phyloP scores from a whole-genome alignment of 2,329 filamentous ascomycete species.

The Aplosporella prunicola region DNA sequence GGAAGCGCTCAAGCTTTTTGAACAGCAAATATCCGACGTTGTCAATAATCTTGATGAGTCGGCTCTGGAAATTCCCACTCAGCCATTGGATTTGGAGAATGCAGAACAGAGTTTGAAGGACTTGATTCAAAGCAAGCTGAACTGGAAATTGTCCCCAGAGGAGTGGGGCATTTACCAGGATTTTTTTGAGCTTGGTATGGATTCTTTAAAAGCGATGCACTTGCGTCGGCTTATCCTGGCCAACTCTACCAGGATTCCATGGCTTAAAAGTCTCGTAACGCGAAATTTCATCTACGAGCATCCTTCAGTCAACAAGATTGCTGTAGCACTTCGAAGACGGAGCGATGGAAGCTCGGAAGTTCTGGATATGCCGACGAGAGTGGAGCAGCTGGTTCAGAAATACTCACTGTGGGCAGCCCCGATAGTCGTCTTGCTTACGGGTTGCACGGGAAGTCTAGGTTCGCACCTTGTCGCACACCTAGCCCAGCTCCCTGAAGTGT shows the following conservation, averaged over 20 bases:
- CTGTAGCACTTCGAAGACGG: no score
- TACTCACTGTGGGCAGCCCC: no score
- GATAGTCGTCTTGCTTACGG: background rate
- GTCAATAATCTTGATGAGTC: constrained; percentile 11
- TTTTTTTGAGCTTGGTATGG: constrained; percentile 29
- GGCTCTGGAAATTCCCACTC: background rate
- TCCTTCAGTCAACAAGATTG: no score
- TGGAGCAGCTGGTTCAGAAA: no score
- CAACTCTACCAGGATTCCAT: background rate
- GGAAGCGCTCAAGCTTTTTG: constrained; percentile 16
- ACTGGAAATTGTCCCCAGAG: constrained; percentile 4
- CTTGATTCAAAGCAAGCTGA: constrained; percentile 2
- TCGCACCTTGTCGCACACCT: background rate
- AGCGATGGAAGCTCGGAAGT: no score
- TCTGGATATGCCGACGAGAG: no score
- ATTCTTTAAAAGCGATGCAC: constrained; percentile 31
- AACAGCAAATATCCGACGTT: constrained; percentile 18
- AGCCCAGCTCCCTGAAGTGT: background rate
- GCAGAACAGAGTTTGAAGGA: constrained; percentile 12
- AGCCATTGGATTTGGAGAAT: background rate
- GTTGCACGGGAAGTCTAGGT: constrained; percentile 1
- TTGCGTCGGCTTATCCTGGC: constrained; percentile 5
- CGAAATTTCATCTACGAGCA: no score
- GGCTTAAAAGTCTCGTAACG: no score
- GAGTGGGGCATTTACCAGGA: background rate